phyloP scores from a whole-genome alignment of 768 basidiomycete species.

The Asterophora parasitica region DNA sequence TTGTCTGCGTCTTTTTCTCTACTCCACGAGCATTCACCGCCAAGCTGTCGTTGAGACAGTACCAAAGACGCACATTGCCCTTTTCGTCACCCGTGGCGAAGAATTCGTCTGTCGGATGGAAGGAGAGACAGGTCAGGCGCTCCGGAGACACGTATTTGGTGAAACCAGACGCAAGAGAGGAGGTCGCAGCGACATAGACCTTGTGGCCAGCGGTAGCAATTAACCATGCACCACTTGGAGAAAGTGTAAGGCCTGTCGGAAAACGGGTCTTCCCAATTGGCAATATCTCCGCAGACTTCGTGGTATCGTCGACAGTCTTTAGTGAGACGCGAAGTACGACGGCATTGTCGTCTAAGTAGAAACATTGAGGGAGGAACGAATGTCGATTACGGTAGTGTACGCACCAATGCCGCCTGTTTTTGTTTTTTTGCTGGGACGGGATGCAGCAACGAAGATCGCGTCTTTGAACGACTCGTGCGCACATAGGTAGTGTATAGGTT shows the following conservation, averaged over 20 bases:
- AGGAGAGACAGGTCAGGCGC: slow-evolving; percentile 74
- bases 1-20: slow-evolving; percentile 80
- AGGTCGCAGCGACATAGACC: slow-evolving; percentile 64
- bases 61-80: slow-evolving; percentile 88
- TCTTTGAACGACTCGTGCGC: slow-evolving; percentile 67
- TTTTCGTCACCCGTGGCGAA: slow-evolving; percentile 92
- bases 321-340: slow-evolving; percentile 63
- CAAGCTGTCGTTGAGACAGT: slow-evolving; percentile 70
- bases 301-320: slow-evolving; percentile 38
- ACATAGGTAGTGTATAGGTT: slow-evolving; percentile 68
- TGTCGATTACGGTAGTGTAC: slow-evolving; percentile 1
- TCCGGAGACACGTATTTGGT: slow-evolving; percentile 83
- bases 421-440: slow-evolving; percentile 44
- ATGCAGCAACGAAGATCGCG: slow-evolving; percentile 63
- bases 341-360: slow-evolving; percentile 44
- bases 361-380: slow-evolving; percentile 7
- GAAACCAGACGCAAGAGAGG: slow-evolving; percentile 59
- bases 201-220: slow-evolving; percentile 73
- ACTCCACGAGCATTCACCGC: slow-evolving; percentile 50
- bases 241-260: slow-evolving; percentile 63
- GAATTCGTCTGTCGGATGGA: slow-evolving; percentile 87
- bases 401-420: slow-evolving; percentile 27
- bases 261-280: slow-evolving; percentile 64
- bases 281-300: slow-evolving; percentile 44
- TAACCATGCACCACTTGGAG: slow-evolving; percentile 74